Evolutionary conservation across 352 stramenopile species (phyloP), one percentile per base, ranked within the genome.

Genomic region (Phytophthora fragariae): DNA sequence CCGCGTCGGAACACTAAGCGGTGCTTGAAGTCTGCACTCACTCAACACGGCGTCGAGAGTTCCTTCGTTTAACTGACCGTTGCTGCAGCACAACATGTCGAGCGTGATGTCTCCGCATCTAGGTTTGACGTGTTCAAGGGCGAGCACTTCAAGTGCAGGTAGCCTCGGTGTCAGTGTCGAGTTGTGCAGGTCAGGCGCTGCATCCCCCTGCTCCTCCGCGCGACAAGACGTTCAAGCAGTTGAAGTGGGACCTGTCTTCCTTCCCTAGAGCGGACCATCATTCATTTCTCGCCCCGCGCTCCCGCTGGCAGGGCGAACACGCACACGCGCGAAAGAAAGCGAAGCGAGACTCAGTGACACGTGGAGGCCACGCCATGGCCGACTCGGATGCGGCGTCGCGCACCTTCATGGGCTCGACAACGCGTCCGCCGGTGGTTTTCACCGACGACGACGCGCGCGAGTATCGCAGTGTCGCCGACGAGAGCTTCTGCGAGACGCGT

Each of bases 401-500:
- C 39, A 58, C 55, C n/a, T 64, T 69, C 54, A 65, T 70, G 14
- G 67, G 66, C 10, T 67, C 70, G 24, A 62, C 55, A 10, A 72
- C 37, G 27, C 47, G 81, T 60, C 80, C 74, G 24, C 31, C 64
- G 29, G 55, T 87, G 47, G 15, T 61, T 9, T 62, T 87, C 50
- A 77, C 77, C 21, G 44, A 60, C 7, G 71, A 76, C 11, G 75
- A 88, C 44, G 70, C 77, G 35, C 33, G 39, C 57, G 76, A 81
- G 35, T 77, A 85, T 65, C 73, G 73, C 31, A 39, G 58, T 12
- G 68, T 86, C 29, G 73, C 75, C 8, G 46, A 76, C 44, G 80
- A 88, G 49, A 81, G 75, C 33, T 57, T 82, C 35, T 64, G 54
- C 44, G 81, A 86, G 58, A 75, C 75, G 65, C 59, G 82, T n/a